Percentiles rank a stretch among this genome's conserved stretches.
phyloP scores from a whole-genome alignment of 2,329 filamentous ascomycete species.

The Xylogone sp. region DNA sequence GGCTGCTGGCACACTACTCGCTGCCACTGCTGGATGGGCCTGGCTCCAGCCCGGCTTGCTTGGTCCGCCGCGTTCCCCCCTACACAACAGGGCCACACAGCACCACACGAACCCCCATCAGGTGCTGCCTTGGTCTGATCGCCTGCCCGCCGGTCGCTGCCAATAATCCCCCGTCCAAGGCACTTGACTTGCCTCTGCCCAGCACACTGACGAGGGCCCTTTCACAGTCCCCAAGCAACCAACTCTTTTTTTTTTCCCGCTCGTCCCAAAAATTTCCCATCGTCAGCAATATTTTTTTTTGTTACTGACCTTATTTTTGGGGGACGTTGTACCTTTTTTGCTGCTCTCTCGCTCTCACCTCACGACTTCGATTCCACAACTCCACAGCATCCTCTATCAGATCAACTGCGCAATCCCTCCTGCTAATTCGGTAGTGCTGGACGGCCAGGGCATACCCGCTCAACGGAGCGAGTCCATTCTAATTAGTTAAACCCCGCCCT shows the following conservation, averaged over 20 bases:
- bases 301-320: background rate
- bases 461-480: background rate
- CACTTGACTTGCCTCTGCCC: background rate
- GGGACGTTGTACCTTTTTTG: no score
- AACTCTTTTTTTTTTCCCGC: background rate
- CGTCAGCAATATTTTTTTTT: background rate
- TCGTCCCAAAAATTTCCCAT: background rate
- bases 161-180: background rate
- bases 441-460: background rate
- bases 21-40: no score
- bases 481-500: background rate
- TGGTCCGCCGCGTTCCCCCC: background rate
- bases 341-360: background rate
- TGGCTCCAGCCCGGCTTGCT: background rate
- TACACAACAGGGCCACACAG: background rate
- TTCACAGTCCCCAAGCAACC: no score
- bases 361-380: no score
- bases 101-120: background rate
- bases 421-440: background rate
- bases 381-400: no score
- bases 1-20: no score
- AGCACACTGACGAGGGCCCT: no score
- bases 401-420: background rate
- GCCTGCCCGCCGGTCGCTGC: background rate
- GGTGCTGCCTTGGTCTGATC: background rate